Evolutionary conservation across 805 yeast genomes (phyloP).

Genomic region (Clavispora fructus): DNA sequence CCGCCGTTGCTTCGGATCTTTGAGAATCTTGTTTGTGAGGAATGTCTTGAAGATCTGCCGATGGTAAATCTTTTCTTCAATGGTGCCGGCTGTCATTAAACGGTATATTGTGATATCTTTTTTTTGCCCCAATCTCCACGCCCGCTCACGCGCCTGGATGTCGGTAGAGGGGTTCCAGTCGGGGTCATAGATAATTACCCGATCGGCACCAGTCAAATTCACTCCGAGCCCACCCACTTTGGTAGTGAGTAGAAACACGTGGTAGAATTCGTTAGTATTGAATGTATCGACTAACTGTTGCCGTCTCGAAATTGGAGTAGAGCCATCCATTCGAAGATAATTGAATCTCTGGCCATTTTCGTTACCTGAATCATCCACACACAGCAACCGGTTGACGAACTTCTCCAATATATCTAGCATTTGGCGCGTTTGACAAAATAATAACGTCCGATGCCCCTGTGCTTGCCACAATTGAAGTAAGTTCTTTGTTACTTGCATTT

Average conservation of each 20-base stretch:
- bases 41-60: conserved; percentile 95
- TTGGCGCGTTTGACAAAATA: conserved; percentile 92
- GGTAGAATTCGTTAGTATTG: conserved; percentile 53
- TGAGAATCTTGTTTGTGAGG: conserved; percentile 84
- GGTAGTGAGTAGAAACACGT: conserved; percentile 80
- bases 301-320: conserved; percentile 72
- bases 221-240: conserved; percentile 96
- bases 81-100: conserved; percentile 89
- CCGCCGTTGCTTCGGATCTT: conserved; percentile 91
- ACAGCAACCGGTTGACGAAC: conserved; percentile 42
- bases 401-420: conserved; percentile 85
- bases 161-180: conserved; percentile 99
- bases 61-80: conserved; percentile 95
- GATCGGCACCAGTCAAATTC: conserved; percentile 88
- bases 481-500: conserved; percentile 81
- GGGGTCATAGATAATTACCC: conserved; percentile 92
- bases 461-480: conserved; percentile 69
- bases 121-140: conserved; percentile 96
- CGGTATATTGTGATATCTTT: conserved; percentile 87
- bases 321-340: conserved; percentile 89
- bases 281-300: conserved; percentile 79
- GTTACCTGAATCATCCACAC: not conserved
- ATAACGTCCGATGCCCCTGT: conserved; percentile 71
- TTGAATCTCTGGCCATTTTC: conserved; percentile 22
- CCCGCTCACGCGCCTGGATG: conserved; percentile 92